Percentiles rank a stretch among this genome's conserved stretches.
phyloP scores from a whole-genome alignment of 2,329 filamentous ascomycete species.

The Parascedosporium putredinis region DNA sequence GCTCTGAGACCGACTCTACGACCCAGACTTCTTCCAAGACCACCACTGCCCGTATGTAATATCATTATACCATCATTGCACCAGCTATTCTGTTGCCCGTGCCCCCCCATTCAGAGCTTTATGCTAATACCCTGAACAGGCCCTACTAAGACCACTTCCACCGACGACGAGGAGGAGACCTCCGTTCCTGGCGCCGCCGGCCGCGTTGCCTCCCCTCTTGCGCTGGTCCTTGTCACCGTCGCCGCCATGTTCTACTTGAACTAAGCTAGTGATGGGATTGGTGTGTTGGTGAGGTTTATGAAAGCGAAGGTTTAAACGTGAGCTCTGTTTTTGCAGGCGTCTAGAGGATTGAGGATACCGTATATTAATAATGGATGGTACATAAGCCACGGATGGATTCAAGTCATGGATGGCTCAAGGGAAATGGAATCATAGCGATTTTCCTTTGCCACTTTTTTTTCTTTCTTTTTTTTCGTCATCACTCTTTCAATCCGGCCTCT shows the following conservation, averaged over 20 bases:
- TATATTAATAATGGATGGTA: slow-evolving; percentile 4
- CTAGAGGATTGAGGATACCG: slow-evolving; percentile 3
- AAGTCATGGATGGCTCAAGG: slow-evolving; percentile 1
- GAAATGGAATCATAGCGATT: not conserved
- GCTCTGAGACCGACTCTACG: slow-evolving; percentile 6
- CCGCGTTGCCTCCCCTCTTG: slow-evolving; percentile 27
- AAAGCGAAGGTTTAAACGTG: not conserved
- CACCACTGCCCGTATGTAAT: slow-evolving; percentile 8
- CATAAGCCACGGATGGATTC: not conserved
- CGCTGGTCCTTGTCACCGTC: slow-evolving; percentile 27
- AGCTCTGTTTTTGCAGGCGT: slow-evolving; percentile 1
- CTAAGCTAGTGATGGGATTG: slow-evolving; percentile 15
- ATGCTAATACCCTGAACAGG: no score
- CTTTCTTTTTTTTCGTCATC: not conserved
- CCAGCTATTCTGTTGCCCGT: not conserved
- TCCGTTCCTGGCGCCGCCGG: slow-evolving; percentile 16
- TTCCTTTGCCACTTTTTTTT: not conserved
- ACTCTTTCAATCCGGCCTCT: not conserved
- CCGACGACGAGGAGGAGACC: slow-evolving; percentile 23
- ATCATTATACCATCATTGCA: not conserved
- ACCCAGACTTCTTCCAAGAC: slow-evolving; percentile 7
- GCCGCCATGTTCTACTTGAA: slow-evolving; percentile 32
- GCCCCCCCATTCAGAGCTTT: no score
- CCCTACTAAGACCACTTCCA: slow-evolving; percentile 17
- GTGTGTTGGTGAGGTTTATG: not conserved